phyloP scores from a whole-genome alignment of 495 filamentous ascomycete genomes.

The Polyplosphaeria fusca region DNA sequence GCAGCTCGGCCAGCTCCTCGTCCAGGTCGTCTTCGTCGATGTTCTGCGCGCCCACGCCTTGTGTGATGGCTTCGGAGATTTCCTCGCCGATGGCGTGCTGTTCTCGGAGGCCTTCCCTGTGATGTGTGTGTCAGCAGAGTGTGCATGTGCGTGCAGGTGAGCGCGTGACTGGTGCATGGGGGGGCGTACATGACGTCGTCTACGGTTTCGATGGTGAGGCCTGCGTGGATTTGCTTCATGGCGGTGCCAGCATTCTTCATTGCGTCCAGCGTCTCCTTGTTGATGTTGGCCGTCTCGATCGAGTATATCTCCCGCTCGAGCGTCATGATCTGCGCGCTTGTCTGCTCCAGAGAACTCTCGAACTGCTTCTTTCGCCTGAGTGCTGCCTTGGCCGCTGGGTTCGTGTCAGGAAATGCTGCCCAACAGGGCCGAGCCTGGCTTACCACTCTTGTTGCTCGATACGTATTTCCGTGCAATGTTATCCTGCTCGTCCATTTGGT shows the following conservation, averaged over 20 bases:
- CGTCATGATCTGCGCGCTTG: slow-evolving; percentile 80
- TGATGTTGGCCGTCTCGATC: slow-evolving; percentile 98
- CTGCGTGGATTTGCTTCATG: slow-evolving; percentile 88
- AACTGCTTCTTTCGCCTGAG: slow-evolving; percentile 91
- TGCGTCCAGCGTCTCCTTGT: slow-evolving; percentile 88
- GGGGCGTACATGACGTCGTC: slow-evolving; percentile 86
- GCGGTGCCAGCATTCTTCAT: slow-evolving; percentile 87
- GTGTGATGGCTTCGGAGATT: slow-evolving; percentile 79
- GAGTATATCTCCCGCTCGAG: slow-evolving; percentile 94
- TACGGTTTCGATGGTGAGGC: slow-evolving; percentile 86
- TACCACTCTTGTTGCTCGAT: slow-evolving; percentile 85
- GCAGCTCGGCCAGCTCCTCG: slow-evolving; percentile 74
- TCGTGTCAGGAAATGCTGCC: too few species aligned
- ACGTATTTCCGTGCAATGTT: slow-evolving; percentile 86
- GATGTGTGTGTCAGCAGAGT: neutral
- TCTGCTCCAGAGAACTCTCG: slow-evolving; percentile 87
- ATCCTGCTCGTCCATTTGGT: slow-evolving; percentile 92
- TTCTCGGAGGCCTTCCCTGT: slow-evolving; percentile 87
- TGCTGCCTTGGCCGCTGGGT: slow-evolving; percentile 86
- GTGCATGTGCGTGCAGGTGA: slow-evolving; percentile 2
- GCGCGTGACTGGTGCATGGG: slow-evolving; percentile 3
- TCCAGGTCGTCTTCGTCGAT: slow-evolving; percentile 86
- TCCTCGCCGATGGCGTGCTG: slow-evolving; percentile 91
- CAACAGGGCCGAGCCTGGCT: slow-evolving; percentile 40
- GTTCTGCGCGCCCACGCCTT: slow-evolving; percentile 62